phyloP scores from a whole-genome alignment of 345 rosid genomes.

The Brassica juncea region DNA sequence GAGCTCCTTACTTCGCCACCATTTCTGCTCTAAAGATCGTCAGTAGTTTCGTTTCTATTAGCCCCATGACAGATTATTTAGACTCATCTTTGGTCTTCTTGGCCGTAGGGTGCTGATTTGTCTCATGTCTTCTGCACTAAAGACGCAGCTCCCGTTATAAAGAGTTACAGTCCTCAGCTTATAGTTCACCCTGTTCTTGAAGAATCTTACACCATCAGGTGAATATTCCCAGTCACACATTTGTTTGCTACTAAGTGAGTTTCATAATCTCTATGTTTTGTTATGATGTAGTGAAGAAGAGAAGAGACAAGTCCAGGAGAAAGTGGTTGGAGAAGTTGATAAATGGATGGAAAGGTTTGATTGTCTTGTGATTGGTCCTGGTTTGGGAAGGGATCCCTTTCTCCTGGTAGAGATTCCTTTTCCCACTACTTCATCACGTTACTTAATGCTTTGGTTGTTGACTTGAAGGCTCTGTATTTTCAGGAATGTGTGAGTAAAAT shows the following conservation, averaged over 20 bases:
- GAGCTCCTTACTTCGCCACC: conserved; percentile 97
- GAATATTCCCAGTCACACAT: conserved; percentile 3
- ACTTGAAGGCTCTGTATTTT: background rate
- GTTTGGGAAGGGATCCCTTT: conserved; percentile 94
- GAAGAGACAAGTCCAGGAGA: conserved; percentile 41
- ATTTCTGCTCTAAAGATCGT: conserved; percentile 92
- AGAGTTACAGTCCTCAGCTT: conserved; percentile 94
- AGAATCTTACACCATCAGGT: conserved; percentile 81
- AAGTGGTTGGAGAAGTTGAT: conserved; percentile 70
- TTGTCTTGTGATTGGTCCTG: conserved; percentile 95
- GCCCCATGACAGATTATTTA: background rate
- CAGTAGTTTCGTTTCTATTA: conserved; percentile 26
- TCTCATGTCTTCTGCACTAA: conserved; percentile 96
- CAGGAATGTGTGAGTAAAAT: conserved; percentile 82
- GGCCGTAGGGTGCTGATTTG: conserved; percentile 87
- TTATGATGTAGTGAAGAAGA: conserved; percentile 52
- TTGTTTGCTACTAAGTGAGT: background rate
- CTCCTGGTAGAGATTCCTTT: conserved; percentile 59
- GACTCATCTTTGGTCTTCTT: conserved; percentile 5
- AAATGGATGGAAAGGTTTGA: conserved; percentile 97
- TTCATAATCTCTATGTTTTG: background rate
- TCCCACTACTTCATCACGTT: background rate
- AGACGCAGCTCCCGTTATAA: conserved; percentile 92
- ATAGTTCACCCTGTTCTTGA: conserved; percentile 90
- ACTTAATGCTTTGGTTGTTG: conserved; percentile 1